Base-by-base conservation (phyloP, 176 grass and related monocot species). In the Cocos nucifera region DNA sequence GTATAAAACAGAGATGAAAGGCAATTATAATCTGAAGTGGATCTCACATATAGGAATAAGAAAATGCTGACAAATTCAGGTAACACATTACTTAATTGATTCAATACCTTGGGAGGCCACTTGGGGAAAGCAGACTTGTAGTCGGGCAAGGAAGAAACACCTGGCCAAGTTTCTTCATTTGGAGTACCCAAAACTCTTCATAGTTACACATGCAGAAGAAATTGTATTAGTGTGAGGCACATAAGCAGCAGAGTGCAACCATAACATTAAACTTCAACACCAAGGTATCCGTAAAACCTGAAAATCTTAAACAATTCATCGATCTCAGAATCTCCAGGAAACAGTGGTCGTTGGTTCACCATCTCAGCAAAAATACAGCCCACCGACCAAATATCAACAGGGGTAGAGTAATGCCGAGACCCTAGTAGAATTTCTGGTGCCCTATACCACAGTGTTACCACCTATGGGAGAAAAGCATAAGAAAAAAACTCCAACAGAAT, bases 331-430 rank as follows among this genome's bases (percentile, higher is more conserved):
- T 90, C 83, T 15, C 92, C 92, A 67, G 92, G 87, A 71, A 97
- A 97, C 15, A 97, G 68, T 51, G 92, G 75, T 57, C 66, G 80
- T 50, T 82, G 80, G 39, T 82, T 90, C 64, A 90, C 78, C 91
- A 96, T 96, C 76, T 96, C 91, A 63, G 91, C 91, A 66, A 96
- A 96, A 74, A 96, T 87, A 74, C 91, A 96, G 56, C 91, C 91
- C 63, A 90, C 80, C 29, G 91, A 96, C 91, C 91, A 96, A 59
- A 96, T 57, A 28, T 96, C 86, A 70, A 96, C 81, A 66, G 91
- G 86, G 26, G 91, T 96, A n/a, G 91, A 96, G 64, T 96, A 96
- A 21, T 87, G 80, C 62, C 71, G 79, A 21, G 83, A 79, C 28
- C 91, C 91, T 54, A 96, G 79, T 66, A 96, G 77, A 78, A 95